These are phyloP conservation scores for Epichloe scottii DNA, from an alignment of 2,329 filamentous ascomycete genomes.

Conservation along the genomic window DNA sequence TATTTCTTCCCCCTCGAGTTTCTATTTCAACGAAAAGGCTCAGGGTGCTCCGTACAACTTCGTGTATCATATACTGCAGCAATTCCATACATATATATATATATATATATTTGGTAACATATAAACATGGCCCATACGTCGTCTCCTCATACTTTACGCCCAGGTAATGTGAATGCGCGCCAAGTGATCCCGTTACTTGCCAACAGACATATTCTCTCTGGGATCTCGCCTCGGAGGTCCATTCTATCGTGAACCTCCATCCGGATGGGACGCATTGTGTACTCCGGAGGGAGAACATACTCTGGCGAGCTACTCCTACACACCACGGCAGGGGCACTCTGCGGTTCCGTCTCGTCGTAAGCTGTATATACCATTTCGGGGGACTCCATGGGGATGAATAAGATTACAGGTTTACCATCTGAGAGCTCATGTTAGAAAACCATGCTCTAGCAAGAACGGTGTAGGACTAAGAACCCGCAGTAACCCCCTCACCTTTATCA, in stretches of 20 bases:
- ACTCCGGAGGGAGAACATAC: slow-evolving; percentile 17
- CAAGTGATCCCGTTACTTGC: slow-evolving; percentile 34
- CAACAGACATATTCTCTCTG: slow-evolving; percentile 38
- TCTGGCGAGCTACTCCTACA: slow-evolving; percentile 10
- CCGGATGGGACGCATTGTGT: slow-evolving; percentile 24
- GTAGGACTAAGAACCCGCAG: not conserved
- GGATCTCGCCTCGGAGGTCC: slow-evolving; percentile 31
- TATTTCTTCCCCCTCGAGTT: not conserved
- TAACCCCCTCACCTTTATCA: slow-evolving; percentile 22
- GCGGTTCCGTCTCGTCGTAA: slow-evolving; percentile 17
- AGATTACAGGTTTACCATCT: slow-evolving; percentile 17
- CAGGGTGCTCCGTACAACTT: not conserved
- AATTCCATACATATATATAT: not conserved
- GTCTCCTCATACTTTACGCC: not conserved
- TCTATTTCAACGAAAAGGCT: not conserved
- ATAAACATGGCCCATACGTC: not conserved
- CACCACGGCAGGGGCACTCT: slow-evolving; percentile 4
- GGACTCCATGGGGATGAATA: slow-evolving; percentile 25
- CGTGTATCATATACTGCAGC: not conserved
- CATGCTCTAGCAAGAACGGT: no score
- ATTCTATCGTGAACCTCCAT: slow-evolving; percentile 40
- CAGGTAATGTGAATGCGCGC: slow-evolving; percentile 31
- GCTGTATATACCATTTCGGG: slow-evolving; percentile 23
- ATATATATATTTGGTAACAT: not conserved
- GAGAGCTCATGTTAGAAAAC: not conserved